Percentiles rank a stretch among this genome's conserved stretches.
These are phyloP conservation scores for Xerocomellus dryophilus DNA, from an alignment of 768 basidiomycete genomes.

Conservation along the genomic window DNA sequence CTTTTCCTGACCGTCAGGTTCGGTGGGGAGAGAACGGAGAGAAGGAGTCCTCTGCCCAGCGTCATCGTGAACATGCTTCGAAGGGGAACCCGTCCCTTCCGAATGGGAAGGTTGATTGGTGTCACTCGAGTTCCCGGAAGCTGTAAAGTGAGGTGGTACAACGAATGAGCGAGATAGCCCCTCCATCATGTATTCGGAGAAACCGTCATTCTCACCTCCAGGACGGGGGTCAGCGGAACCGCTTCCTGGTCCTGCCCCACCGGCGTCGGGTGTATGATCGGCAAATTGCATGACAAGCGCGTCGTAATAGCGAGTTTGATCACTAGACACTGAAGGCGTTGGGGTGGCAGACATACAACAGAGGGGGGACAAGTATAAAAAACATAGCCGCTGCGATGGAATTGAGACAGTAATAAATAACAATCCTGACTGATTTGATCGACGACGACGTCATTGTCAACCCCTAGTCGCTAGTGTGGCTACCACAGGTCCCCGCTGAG, in stretches of 20 bases:
- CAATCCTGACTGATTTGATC: conserved; percentile 5
- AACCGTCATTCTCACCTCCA: neutral
- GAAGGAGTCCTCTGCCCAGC: conserved; percentile 11
- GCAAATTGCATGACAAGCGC: conserved; percentile 35
- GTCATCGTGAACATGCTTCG: neutral
- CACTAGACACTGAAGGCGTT: conserved; percentile 29
- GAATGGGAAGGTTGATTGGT: neutral
- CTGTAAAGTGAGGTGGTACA: neutral
- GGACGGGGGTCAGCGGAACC: neutral
- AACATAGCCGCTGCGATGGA: neutral
- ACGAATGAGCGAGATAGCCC: neutral
- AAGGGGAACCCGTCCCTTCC: neutral
- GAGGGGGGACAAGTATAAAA: neutral
- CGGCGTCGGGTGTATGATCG: neutral
- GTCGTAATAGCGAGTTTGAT: conserved; percentile 44
- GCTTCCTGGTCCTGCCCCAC: neutral
- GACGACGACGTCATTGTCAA: conserved; percentile 22
- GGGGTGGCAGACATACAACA: conserved; percentile 15
- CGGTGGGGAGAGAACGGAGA: conserved; percentile 25
- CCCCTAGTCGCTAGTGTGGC: conserved; percentile 9
- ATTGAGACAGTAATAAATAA: conserved; percentile 22
- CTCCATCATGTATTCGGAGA: neutral
- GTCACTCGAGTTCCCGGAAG: neutral
- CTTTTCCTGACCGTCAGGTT: conserved; percentile 5
- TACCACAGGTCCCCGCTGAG: conserved; percentile 24